Evolutionary conservation across 331 rosid species (phyloP), one percentile per base, ranked within the genome.

Genomic region (Malus hybrid): DNA sequence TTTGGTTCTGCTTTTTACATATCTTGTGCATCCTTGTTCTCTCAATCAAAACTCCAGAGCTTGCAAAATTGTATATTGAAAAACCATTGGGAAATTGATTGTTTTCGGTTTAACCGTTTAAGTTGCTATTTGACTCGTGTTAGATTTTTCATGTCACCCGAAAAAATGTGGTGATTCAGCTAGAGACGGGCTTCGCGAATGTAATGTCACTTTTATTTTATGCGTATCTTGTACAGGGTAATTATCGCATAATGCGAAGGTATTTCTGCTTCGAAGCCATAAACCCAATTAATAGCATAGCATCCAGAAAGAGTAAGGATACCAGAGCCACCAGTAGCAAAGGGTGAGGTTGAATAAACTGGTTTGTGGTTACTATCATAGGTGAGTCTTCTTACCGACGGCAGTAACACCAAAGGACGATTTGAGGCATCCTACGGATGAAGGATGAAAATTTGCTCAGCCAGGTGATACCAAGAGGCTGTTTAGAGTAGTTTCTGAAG

Each of bases 361-460:
- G 20, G 20, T 60, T 11, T 64, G 10, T 57, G 65, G 7, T 36
- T 62, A 18, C 24, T 32, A 3, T 32, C 57, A 77, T 66, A 77
- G 80, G 74, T 77, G 77, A 76, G 84, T 69, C 87, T 84, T 56
- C 54, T 73, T 29, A 77, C 82, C 44, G 87, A 84, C 14, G 54
- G n/a, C 32, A 70, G 84, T 15, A 70, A 65, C 75, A 80, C 83
- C 32, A 6, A 84, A 73, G 65, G 82, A 80, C 57, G 84, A 84
- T 52, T 54, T 84, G 64, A 84, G 74, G 68, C 84, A 73, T 64
- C 76, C 82, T 20, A 76, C 84, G 20, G 87, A 80, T 63, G 84
- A 83, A 0, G 20, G 87, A 80, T 63, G 84, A 83, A 0, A 33
- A 0, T 32, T 69, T 80, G 71, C 87, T 80, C 67, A 13, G 57